Base-by-base conservation (phyloP, 2,329 filamentous ascomycete species). In the Trichophyton equinum region DNA sequence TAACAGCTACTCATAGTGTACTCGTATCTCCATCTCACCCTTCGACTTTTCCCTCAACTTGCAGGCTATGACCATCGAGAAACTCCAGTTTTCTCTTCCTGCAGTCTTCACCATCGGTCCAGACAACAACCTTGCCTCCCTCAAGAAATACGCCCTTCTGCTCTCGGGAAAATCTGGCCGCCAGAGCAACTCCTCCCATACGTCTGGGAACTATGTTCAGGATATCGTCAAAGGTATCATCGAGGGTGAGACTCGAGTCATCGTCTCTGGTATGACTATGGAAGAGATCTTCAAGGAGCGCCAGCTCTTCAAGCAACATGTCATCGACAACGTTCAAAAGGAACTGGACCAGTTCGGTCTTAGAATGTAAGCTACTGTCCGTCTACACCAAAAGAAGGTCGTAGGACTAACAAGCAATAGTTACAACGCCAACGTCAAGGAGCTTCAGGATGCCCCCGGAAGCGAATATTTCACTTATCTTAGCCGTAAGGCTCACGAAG, bases 171-270 rank as follows among this genome's bases (percentile, higher is more conserved):
- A 86, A 62, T 77, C 76, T 2, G 79, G 81, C 59, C 76, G 75
- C 1, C 74, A 64, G 69, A 68, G 55, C 66, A 76, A 69, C 44
- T 71, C 70, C 42, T 65, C 71, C 33, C 71, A 75, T 13, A 75
- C 73, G 40, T 74, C 75, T 15, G 76, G 73, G 65, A 78, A 81
- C 60, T 88, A 92, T 74, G 85, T 94, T 15, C 86, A 88, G 69
- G 88, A 88, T 66, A 95, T 95, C 64, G 86, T 95, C 73, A 92
- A 90, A 73, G 89, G 89, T 63, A 91, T 95, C 72, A 94, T 95
- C 67, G 89, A 95, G 72, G 90, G 90, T 64, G 90, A 95, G 73
- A 91, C 88, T 0, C 82, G 90, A 62, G 87, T 89, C 4, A 84
- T 95, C 59, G 88, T 95, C 47, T 89, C 85, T 0, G 86, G 84